phyloP scores from a whole-genome alignment of 768 basidiomycete species.

The Strobilomyces echinocephalus region DNA sequence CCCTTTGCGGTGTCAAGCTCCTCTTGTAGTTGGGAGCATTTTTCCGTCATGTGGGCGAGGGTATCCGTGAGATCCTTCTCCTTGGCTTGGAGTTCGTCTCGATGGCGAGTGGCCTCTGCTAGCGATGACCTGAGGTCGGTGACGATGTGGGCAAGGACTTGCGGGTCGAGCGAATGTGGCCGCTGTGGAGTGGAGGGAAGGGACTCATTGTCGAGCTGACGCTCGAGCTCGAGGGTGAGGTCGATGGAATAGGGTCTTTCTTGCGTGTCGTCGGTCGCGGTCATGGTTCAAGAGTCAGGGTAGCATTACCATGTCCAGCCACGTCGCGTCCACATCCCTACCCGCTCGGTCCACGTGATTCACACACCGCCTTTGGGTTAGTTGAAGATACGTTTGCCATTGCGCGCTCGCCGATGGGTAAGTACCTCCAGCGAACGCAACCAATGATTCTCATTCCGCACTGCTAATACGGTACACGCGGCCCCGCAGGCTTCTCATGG shows the following conservation, averaged over 20 bases:
- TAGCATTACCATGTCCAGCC: neutral
- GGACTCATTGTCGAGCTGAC: slow-evolving; percentile 63
- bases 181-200: slow-evolving; percentile 43
- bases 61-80: slow-evolving; percentile 63
- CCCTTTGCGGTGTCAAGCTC: slow-evolving; percentile 47
- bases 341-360: slow-evolving; percentile 12
- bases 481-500: too few relatives aligned
- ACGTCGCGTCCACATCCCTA: slow-evolving; percentile 7
- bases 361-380: too few relatives aligned
- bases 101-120: slow-evolving; percentile 60
- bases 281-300: slow-evolving; percentile 22
- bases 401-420: too few relatives aligned
- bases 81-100: slow-evolving; percentile 59
- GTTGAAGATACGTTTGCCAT: too few relatives aligned
- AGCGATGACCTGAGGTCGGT: slow-evolving; percentile 67
- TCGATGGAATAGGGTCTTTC: slow-evolving; percentile 56
- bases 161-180: slow-evolving; percentile 61
- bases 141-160: slow-evolving; percentile 72
- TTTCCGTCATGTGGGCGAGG: slow-evolving; percentile 60
- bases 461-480: too few relatives aligned
- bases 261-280: slow-evolving; percentile 24
- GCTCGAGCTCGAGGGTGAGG: slow-evolving; percentile 74
- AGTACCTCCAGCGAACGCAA: too few relatives aligned
- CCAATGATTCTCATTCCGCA: too few relatives aligned
- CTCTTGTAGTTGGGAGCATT: slow-evolving; percentile 54